phyloP scores from a whole-genome alignment of 139 green algal genomes.

The Chlamydomonas sphaeroides region DNA sequence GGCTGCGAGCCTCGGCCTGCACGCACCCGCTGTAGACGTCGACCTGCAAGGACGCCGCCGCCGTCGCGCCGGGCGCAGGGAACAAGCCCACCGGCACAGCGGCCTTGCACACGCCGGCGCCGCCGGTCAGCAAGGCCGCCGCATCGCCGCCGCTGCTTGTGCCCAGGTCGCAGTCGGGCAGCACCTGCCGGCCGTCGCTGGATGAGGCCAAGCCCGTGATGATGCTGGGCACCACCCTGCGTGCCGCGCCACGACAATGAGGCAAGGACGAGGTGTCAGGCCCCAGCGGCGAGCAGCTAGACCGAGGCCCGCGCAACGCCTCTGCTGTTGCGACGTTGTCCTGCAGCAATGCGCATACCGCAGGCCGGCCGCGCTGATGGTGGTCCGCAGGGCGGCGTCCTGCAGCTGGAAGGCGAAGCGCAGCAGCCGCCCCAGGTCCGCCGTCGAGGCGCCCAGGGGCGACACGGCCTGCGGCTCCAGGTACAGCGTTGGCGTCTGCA shows the following conservation, averaged over 20 bases:
- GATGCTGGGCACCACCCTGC: conserved; percentile 16
- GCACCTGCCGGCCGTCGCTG: background rate
- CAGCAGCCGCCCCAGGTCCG: background rate
- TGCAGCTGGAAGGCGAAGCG: conserved; percentile 51
- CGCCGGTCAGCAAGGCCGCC: background rate
- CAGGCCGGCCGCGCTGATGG: conserved; percentile 32
- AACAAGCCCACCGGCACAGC: conserved; percentile 34
- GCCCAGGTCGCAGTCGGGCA: conserved; percentile 7
- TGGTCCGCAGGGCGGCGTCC: conserved; percentile 34
- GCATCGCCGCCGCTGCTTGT: background rate
- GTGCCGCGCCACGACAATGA: too few species aligned
- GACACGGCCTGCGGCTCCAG: conserved; percentile 23
- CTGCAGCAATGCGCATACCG: too few species aligned
- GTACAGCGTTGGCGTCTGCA: conserved; percentile 45
- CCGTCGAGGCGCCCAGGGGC: too few species aligned
- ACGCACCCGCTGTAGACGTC: conserved; percentile 48
- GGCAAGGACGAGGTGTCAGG: too few species aligned
- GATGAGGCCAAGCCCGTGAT: background rate
- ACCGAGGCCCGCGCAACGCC: too few species aligned
- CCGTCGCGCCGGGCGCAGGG: conserved; percentile 1
- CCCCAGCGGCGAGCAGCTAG: too few species aligned
- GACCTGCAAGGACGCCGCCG: conserved; percentile 3
- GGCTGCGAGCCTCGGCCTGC: background rate
- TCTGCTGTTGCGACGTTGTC: too few species aligned
- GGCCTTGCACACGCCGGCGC: conserved; percentile 38